Base-by-base conservation (phyloP, 306 rosid species). In the Myrica gale region DNA sequence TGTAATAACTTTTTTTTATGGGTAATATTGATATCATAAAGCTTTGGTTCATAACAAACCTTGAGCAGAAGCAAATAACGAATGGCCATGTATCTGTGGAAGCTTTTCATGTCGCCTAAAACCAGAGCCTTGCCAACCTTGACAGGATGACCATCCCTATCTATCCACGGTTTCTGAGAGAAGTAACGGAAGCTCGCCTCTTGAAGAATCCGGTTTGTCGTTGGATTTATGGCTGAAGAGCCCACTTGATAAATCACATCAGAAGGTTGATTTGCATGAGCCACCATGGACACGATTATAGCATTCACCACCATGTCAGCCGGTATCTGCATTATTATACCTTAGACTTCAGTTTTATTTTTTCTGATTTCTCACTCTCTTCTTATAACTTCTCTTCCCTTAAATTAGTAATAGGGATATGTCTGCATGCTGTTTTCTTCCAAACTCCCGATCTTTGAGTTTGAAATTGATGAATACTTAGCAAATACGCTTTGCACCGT, bases 261-360 rank as follows among this genome's bases (percentile, higher is more conserved):
- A 51, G 11, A 23, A 1, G 78, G 85, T 5, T 85, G 69, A 52
- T 89, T 78, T 57, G 90, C 87, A 69, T 86, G 93, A 48, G 82
- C 89, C 42, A 72, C 84, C 87, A 90, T 89, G 0, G 92, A 84
- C 51, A 81, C 92, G 8, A 91, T 72, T n/a, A 88, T 89, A n/a
- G 98, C 80, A 80, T 91, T 93, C 69, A 93, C 97, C 79, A 93
- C 98, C 84, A 89, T 72, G 43, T 93, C 98, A 0, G 93, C 98
- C 3, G 98, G 98, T 23, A 91, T 82, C 98, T 92, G 86, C 41
- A 56, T 53, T 42, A 20, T 58, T 8, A 58, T 57, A 11, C 4
- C 13, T 58, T 9, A 58, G 13, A 58, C 10, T 21, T 10, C 32
- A 58, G 20, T 58, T 52, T 1, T 11, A n/a, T 1, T 47, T 9